Conservation (phyloP, 192 early-diverging fungal species). For the Gonapodya prolifera region DNA sequence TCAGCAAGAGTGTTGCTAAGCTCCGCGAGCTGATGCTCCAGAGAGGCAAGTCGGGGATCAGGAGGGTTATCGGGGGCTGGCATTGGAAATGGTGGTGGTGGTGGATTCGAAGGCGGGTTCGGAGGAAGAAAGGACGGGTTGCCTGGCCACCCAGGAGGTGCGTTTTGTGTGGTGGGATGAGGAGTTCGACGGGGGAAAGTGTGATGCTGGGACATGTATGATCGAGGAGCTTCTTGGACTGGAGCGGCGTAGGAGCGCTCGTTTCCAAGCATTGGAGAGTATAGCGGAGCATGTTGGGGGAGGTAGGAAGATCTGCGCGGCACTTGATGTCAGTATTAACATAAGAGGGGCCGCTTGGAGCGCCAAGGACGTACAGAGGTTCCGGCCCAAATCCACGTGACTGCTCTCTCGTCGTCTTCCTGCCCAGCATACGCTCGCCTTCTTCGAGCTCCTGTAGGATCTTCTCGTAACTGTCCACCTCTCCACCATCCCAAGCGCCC, state of each 20-base stretch:
- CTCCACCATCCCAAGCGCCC: neutral
- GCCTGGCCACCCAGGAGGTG: neutral
- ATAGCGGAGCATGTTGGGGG: no score
- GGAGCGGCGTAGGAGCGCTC: no score
- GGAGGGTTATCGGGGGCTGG: neutral
- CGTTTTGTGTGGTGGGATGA: neutral
- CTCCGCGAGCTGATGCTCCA: neutral
- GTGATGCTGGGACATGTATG: no score
- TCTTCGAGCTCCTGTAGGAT: neutral
- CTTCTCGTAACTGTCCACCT: neutral
- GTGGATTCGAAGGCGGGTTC: neutral
- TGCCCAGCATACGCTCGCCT: no score
- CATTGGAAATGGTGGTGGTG: neutral
- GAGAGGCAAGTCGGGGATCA: neutral
- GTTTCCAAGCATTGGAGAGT: no score
- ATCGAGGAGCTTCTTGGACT: no score
- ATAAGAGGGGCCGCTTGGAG: no score
- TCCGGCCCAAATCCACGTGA: no score
- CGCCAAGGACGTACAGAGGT: no score
- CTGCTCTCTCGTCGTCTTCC: no score
- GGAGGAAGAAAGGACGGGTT: neutral
- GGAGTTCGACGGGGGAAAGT: neutral
- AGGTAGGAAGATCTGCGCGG: no score
- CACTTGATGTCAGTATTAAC: no score
- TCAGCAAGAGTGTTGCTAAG: neutral